Evolutionary conservation across 179 eudicot species (phyloP), one percentile per base, ranked within the genome.

Genomic region (Actinidia arguta): DNA sequence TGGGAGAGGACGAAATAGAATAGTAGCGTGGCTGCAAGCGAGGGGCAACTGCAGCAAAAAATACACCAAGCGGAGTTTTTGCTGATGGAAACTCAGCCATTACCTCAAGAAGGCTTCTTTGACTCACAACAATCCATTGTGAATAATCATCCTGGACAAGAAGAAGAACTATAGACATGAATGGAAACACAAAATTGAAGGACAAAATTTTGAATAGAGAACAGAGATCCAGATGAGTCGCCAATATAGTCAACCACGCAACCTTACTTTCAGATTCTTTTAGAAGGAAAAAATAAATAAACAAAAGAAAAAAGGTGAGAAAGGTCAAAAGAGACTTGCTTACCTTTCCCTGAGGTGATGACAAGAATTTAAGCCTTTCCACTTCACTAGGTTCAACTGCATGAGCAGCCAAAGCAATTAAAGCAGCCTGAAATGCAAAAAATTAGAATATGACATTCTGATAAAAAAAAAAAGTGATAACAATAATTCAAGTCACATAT

Each of bases 341-440:
- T 73, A 93, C 97, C 93, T 94, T 94, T 61, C 98, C 96, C 88
- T 90, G 92, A 56, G 94, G 93, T 24, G 94, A 91, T 51, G 94
- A 84, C 90, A 94, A 81, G 85, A 83, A 80, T 79, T 84, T 94
- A 54, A 94, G 89, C 83, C 84, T 90, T 80, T 94, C 94, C 20
- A 89, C 93, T 90, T 94, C 93, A 82, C 81, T 75, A 78, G 94
- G 88, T 50, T 91, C 91, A 82, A 85, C 85, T 51, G 96, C 93
- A 89, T 92, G 91, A 80, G 96, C 94, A 87, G 96, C 98, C 88
- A 94, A 87, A 76, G 94, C 94, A 86, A 86, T 84, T 73, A 94
- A 83, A 66, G 96, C 89, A 87, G 93, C 92, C 98, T 94, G 88
- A 84, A 75, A 66, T 50, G 52, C 58, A 75, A 69, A 16, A 24